Base-by-base conservation (phyloP, 371 early-diverging fungal genomes). In the Lichtheimia corymbifera region DNA sequence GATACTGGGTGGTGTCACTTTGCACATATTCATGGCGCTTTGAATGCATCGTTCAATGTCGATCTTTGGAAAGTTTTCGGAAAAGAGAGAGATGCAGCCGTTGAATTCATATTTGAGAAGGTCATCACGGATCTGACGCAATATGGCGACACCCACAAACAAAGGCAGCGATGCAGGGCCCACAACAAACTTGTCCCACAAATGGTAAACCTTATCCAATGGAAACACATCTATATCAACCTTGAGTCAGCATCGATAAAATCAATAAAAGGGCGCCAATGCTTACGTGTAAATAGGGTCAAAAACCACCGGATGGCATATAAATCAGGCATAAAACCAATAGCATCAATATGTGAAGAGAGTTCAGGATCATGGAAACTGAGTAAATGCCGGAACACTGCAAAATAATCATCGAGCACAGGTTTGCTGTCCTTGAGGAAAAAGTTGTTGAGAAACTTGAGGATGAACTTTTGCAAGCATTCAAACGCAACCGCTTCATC, bases 301-400 rank as follows among this genome's bases (percentile, higher is more conserved):
- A 92, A 78, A 61, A 92, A 88, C 91, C 93, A 94, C 7, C 91
- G 87, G 15, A 94, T 91, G 11, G 93, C 92, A 63, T 88, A 94
- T 6, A 92, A 70, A 25, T 92, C 87, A 4, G 91, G 91, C 22
- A 77, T 69, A 51, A 92, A 86, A 2, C 86, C 86, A 52, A 92
- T 85, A 5, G 63, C 62, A 24, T 81, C 76, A 44, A 92, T 62
- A 69, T 93, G 90, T 18, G 68, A 71, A 2, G 91, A 84, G 0
- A 94, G 76, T 45, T 87, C 84, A 4, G 93, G 90, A 61, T 93
- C 93, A 64, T 88, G 88, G 47, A 80, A 91, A 22, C 87, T 79
- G 14, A 92, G 61, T 25, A 92, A 47, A 58, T 88, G 88, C 18
- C 77, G 68, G 53, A 92, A 87, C 3, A 87, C 74, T 0, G 85